Percentiles rank a stretch among this genome's conserved stretches.
Conservation (phyloP, 495 filamentous ascomycete genomes). For the Glarea lozoyensis region DNA sequence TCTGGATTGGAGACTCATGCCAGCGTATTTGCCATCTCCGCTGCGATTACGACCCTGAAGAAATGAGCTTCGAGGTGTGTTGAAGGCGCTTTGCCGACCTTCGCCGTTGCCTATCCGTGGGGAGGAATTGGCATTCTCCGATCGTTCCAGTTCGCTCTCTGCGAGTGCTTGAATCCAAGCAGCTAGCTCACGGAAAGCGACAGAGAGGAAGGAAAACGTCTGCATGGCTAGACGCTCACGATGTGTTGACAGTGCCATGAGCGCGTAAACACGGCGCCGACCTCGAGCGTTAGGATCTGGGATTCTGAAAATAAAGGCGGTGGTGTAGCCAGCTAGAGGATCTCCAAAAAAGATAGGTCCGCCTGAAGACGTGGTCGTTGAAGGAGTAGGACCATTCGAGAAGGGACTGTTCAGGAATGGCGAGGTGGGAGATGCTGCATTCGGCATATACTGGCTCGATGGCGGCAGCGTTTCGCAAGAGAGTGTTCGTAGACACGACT, state of each 20-base stretch:
- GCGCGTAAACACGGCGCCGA: slow-evolving; percentile 75
- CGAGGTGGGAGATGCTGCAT: slow-evolving; percentile 23
- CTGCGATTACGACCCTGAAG: slow-evolving; percentile 52
- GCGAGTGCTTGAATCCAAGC: slow-evolving; percentile 55
- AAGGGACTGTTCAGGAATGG: slow-evolving; percentile 24
- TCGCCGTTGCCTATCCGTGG: slow-evolving; percentile 18
- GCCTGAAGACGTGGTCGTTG: slow-evolving; percentile 30
- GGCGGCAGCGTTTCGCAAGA: slow-evolving; percentile 79
- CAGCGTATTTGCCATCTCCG: slow-evolving; percentile 40
- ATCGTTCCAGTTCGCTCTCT: slow-evolving; percentile 49
- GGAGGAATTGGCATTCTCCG: slow-evolving; percentile 14
- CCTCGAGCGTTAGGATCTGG: slow-evolving; percentile 83
- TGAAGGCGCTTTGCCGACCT: slow-evolving; percentile 6
- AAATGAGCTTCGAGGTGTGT: slow-evolving; percentile 53
- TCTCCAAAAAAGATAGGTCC: slow-evolving; percentile 87
- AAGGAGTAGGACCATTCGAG: slow-evolving; percentile 13
- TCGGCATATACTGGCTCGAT: slow-evolving; percentile 39
- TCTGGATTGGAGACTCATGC: slow-evolving; percentile 52
- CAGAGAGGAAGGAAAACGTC: slow-evolving; percentile 63
- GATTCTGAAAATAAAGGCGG: slow-evolving; percentile 86
- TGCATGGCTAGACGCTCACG: slow-evolving; percentile 67
- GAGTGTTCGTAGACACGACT: slow-evolving; percentile 77
- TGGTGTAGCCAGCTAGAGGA: slow-evolving; percentile 72
- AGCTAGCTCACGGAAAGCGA: slow-evolving; percentile 69
- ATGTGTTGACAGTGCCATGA: slow-evolving; percentile 68